Base-by-base conservation (phyloP, 345 rosid genomes). In the Populus tremula region DNA sequence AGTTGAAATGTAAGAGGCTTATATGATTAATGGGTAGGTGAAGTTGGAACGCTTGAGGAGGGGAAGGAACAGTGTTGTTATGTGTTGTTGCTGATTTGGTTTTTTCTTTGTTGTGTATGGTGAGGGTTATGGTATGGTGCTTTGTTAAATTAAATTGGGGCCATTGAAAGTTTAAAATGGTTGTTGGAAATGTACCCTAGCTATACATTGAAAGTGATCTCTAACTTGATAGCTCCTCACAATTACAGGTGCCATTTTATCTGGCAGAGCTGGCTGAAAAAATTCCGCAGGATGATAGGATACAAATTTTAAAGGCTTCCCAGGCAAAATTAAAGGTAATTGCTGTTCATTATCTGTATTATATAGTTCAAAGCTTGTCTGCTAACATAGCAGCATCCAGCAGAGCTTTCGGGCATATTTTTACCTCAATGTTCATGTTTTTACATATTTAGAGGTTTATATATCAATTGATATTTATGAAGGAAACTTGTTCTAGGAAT, bases 211-310 rank as follows among this genome's bases (percentile, higher is more conserved):
- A 27, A 27, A 69, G 12, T 43, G 43, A 39, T n/a, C 23, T 20
- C 2, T 11, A n/a, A 21, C 17, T n/a, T 66, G 69, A 66, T 69
- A 62, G 33, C 17, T 18, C 62, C 33, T 70, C 18, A 77, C 27
- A 25, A 5, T 77, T 69, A 1, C 8, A 93, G 99, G 97, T 90
- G 68, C 92, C 99, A 12, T 92, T 81, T 86, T 94, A 90, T 84
- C 87, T 88, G 72, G 94, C 88, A 6, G 98, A 94, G 87, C 80
- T 96, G 87, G 90, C 82, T 4, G 99, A 92, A 84, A 92, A 87
- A 79, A 67, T 90, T 61, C 50, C 68, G 11, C 87, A 85, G 80
- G 93, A 86, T 7, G 97, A 94, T 47, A 90, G 98, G 82, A 69
- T 91, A 78, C 90, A 45, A 53, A 76, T 90, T 79, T 85, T 92